Evolutionary conservation across 495 filamentous ascomycete genomes (phyloP), one percentile per base, ranked within the genome.

Genomic region (Penicillium cosmopolitanum): DNA sequence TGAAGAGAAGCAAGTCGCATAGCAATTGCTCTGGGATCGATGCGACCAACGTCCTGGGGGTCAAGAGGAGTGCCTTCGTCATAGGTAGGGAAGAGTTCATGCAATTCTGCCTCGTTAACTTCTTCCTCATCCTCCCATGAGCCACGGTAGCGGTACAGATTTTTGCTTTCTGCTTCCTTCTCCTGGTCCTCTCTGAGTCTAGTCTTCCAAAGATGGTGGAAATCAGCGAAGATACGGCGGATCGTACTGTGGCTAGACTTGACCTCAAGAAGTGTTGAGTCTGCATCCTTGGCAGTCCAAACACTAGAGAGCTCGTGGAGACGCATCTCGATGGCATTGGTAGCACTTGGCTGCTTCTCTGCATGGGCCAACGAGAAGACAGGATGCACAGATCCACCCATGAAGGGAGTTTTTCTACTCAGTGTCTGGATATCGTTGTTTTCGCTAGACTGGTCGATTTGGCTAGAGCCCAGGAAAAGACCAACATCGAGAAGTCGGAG

Each of bases 61-160:
- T 73, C 51, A 44, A 77, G 62, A 6, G 73, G 73, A 2, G 73
- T 61, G 0, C 71, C 74, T 8, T 77, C 79, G 16, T 90, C 87
- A 57, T 87, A 95, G 15, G 82, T 84, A 6, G 94, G 93, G 73
- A 98, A 98, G 36, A 97, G 78, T 55, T 86, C 79, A 19, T 87
- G 75, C 36, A 97, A 84, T 44, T 93, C 91, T 52, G 88, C 81
- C 66, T 92, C 85, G 51, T 90, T 87, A n/a, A 84, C 81, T 59
- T 89, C 89, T 54, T 93, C 87, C 58, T 85, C 82, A 38, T 92
- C 90, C 47, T 89, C 87, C 51, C 84, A 77, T 6, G 82, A 86
- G 16, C 93, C 94, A 62, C 83, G 83, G 73, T 92, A 97, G 12
- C 85, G 87, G 72, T 94, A 99, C 21, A 94, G 67, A 50, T 91